Percentiles rank a stretch among this genome's conserved stretches.
Conservation (phyloP, 805 yeast genomes). For the Zygosaccharomyces pseudorouxii region DNA sequence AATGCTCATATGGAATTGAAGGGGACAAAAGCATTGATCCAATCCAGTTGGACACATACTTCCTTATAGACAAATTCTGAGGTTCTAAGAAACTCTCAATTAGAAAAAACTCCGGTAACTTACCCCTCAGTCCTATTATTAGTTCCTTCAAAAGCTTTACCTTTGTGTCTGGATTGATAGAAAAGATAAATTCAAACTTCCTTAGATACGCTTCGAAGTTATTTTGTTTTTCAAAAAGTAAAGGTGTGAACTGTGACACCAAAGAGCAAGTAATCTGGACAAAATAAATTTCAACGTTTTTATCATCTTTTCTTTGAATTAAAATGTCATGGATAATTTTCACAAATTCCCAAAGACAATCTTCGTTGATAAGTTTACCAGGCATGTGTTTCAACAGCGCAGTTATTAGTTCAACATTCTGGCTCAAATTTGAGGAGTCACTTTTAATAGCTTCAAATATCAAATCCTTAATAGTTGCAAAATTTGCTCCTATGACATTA, state of each 20-base stretch:
- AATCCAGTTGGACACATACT: conserved; percentile 23
- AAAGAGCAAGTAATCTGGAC: conserved; percentile 5
- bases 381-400: conserved; percentile 11
- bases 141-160: conserved; percentile 16
- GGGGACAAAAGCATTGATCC: conserved; percentile 25
- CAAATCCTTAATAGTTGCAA: conserved; percentile 11
- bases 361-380: background rate
- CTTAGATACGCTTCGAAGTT: conserved; percentile 5
- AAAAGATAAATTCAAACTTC: background rate
- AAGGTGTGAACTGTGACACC: conserved; percentile 2
- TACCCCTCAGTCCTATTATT: conserved; percentile 7
- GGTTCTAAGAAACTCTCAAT: conserved; percentile 15
- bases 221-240: conserved; percentile 3
- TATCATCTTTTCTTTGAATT: background rate
- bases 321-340: conserved; percentile 1
- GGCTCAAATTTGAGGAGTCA: conserved; percentile 5
- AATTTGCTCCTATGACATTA: conserved; percentile 7
- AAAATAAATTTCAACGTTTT: background rate
- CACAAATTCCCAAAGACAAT: conserved; percentile 2
- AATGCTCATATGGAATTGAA: conserved; percentile 13
- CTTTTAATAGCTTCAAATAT: conserved; percentile 8
- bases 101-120: conserved; percentile 15
- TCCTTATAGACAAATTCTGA: conserved; percentile 9
- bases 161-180: conserved; percentile 2
- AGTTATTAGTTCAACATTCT: conserved; percentile 6